Percentiles rank a stretch among this genome's conserved stretches.
Evolutionary conservation across 2,329 filamentous ascomycete species (phyloP).

Genomic region (Cordyceps cicadae): DNA sequence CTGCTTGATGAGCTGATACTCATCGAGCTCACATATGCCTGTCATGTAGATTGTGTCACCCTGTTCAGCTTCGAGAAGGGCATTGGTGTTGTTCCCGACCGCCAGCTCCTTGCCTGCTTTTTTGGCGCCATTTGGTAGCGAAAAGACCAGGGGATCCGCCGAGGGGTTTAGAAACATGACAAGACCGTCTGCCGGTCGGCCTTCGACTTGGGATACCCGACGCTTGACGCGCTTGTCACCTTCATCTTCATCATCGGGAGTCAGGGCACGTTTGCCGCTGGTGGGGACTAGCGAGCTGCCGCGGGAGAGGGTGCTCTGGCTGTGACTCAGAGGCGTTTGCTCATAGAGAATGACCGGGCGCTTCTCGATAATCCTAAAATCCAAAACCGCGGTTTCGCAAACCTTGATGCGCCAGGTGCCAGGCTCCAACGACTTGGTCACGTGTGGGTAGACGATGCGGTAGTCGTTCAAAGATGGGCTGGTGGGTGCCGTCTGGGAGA

Average conservation of each 20-base stretch:
- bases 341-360: slow-evolving; percentile 36
- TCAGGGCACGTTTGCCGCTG: slow-evolving; percentile 44
- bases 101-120: slow-evolving; percentile 36
- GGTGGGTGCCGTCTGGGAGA: slow-evolving; percentile 32
- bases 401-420: slow-evolving; percentile 51
- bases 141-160: slow-evolving; percentile 43
- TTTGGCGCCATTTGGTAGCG: slow-evolving; percentile 38
- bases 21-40: slow-evolving; percentile 41
- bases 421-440: slow-evolving; percentile 39
- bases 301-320: slow-evolving; percentile 23
- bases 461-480: slow-evolving; percentile 34
- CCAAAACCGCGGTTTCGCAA: slow-evolving; percentile 40
- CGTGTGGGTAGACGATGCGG: slow-evolving; percentile 36
- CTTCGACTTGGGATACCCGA: slow-evolving; percentile 27
- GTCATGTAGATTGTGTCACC: slow-evolving; percentile 42
- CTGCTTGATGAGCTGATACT: slow-evolving; percentile 47
- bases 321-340: slow-evolving; percentile 21
- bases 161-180: slow-evolving; percentile 46
- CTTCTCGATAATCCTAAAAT: slow-evolving; percentile 51
- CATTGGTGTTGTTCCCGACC: slow-evolving; percentile 36
- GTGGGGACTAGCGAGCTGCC: slow-evolving; percentile 31
- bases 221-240: slow-evolving; percentile 35
- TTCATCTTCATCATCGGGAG: slow-evolving; percentile 33
- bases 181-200: slow-evolving; percentile 33
- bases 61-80: slow-evolving; percentile 42